Evolutionary conservation across 805 yeast species (phyloP).

Genomic region (Yamadazyma tumulicola): DNA sequence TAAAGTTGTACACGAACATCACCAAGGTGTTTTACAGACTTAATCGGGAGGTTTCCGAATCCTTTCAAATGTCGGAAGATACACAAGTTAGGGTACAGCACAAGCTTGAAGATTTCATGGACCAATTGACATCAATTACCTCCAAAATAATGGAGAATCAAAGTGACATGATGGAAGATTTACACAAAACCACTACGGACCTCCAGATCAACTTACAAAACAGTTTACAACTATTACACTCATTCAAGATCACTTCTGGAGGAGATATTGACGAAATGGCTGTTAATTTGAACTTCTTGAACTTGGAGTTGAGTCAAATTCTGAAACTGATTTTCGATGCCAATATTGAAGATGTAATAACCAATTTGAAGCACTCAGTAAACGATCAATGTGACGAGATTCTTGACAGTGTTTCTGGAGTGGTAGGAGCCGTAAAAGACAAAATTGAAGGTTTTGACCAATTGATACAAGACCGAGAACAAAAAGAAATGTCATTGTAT

Average conservation of each 20-base stretch:
- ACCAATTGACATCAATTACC: background rate
- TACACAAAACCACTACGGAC: slow-evolving; percentile 5
- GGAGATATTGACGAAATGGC: slow-evolving; percentile 10
- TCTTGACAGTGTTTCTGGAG: slow-evolving; percentile 1
- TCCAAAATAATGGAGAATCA: slow-evolving; percentile 1
- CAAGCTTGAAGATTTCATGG: slow-evolving; percentile 13
- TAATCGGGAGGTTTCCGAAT: background rate
- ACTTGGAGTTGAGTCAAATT: slow-evolving; percentile 4
- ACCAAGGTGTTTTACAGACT: slow-evolving; percentile 24
- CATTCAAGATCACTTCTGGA: slow-evolving; percentile 3
- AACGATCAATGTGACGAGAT: slow-evolving; percentile 7
- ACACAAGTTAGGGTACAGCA: slow-evolving; percentile 5
- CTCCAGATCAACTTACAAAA: slow-evolving; percentile 5
- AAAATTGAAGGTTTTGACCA: slow-evolving; percentile 7
- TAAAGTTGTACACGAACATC: slow-evolving; percentile 45
- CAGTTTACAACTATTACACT: slow-evolving; percentile 3
- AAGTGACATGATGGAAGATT: slow-evolving; percentile 8
- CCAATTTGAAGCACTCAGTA: slow-evolving; percentile 1
- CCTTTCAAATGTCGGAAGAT: slow-evolving; percentile 7
- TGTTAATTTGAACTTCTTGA: slow-evolving; percentile 10
- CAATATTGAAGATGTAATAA: background rate
- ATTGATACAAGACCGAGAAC: slow-evolving; percentile 1
- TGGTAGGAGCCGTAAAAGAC: slow-evolving; percentile 2
- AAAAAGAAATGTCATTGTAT: slow-evolving; percentile 1
- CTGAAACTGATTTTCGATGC: background rate